Conservation (phyloP, 2,329 filamentous ascomycete genomes). For the Periconia sp. region DNA sequence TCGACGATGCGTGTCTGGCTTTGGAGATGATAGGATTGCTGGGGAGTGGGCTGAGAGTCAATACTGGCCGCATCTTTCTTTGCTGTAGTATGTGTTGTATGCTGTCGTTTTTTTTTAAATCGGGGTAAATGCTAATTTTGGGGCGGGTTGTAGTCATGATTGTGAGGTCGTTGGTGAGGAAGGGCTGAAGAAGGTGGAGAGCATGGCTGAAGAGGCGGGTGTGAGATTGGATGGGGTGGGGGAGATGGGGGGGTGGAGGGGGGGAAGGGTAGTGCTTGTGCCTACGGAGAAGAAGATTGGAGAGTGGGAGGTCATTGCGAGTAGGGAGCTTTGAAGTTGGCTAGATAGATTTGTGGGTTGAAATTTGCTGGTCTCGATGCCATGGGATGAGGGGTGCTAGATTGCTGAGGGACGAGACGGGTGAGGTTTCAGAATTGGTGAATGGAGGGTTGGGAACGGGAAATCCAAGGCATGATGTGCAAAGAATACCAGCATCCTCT, state of each 20-base stretch:
- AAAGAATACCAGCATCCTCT: no score
- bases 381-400: no score
- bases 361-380: no score
- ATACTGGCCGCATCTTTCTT: constrained; percentile 49
- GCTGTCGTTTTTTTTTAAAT: no score
- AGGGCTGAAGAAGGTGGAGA: constrained; percentile 27
- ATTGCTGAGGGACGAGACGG: no score
- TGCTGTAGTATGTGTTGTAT: constrained; percentile 47
- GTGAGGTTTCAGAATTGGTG: no score
- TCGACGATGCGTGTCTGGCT: constrained; percentile 33
- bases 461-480: no score
- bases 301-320: constrained; percentile 46
- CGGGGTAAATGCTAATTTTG: no score
- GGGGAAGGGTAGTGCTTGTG: constrained; percentile 49
- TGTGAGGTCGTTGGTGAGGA: constrained; percentile 27
- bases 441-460: no score
- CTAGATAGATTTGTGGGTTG: no score
- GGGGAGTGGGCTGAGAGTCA: constrained; percentile 36
- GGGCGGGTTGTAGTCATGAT: constrained; percentile 30
- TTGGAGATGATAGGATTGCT: constrained; percentile 26
- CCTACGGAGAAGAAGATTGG: constrained; percentile 45
- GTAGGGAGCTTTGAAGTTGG: constrained; percentile 33
- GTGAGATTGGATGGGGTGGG: constrained; percentile 28
- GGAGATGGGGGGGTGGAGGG: constrained; percentile 37
- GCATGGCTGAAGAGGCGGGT: constrained; percentile 27